phyloP scores from a whole-genome alignment of 345 rosid genomes.

The Citrus australasica region DNA sequence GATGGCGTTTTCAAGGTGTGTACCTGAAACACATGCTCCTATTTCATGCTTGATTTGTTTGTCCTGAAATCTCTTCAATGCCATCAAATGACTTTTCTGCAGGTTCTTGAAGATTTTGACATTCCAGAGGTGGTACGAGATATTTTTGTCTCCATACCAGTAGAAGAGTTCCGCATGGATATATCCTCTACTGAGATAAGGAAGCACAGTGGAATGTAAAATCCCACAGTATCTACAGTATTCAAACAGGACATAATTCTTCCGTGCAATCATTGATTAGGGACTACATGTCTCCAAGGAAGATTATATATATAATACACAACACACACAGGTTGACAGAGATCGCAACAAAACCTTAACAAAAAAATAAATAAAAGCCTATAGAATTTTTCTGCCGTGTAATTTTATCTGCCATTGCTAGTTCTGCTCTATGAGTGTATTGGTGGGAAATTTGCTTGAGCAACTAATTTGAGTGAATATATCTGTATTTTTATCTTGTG shows the following conservation, averaged over 20 bases:
- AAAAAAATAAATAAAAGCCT: too few relatives aligned
- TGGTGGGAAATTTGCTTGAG: not conserved
- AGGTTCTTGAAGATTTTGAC: conserved; percentile 82
- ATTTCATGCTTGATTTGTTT: not conserved
- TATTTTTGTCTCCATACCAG: conserved; percentile 71
- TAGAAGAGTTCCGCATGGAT: conserved; percentile 66
- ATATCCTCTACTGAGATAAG: conserved; percentile 78
- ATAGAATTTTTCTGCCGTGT: not conserved
- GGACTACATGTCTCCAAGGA: not conserved
- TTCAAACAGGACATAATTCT: not conserved
- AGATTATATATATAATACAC: not conserved
- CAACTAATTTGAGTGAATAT: not conserved
- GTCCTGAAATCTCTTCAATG: not conserved
- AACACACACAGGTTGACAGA: not conserved
- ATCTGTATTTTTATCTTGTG: too few relatives aligned
- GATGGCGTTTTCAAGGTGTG: conserved; percentile 80
- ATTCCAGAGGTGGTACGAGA: conserved; percentile 63
- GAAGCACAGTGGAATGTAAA: conserved; percentile 24
- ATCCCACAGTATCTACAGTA: not conserved
- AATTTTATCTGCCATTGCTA: too few relatives aligned
- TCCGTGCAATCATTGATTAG: not conserved
- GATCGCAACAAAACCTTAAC: not conserved
- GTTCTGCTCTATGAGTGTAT: not conserved
- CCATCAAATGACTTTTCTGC: conserved; percentile 13
- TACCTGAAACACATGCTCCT: not conserved